A percentile compares a stretch with the other conserved stretches of the same genome.
Evolutionary conservation across 1,284 basidiomycete species (phyloP).

Genomic region (Moniliella sp.): DNA sequence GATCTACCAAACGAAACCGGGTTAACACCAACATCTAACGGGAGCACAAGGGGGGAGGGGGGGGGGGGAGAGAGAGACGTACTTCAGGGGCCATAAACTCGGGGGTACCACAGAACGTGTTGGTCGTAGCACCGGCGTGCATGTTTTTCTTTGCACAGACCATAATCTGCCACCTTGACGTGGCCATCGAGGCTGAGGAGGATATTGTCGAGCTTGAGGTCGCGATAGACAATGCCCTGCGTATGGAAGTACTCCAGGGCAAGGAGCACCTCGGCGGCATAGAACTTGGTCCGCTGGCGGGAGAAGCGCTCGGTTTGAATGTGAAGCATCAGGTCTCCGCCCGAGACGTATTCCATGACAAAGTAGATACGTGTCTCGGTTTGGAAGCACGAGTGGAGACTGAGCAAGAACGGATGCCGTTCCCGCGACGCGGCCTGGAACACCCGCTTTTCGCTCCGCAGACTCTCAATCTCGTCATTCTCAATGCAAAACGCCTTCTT

Average conservation of each 20-base stretch:
- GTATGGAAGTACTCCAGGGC: slow-evolving; percentile 95
- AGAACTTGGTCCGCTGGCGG: slow-evolving; percentile 79
- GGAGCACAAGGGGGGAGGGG: no score
- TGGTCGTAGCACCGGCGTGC: slow-evolving; percentile 90
- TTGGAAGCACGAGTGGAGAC: slow-evolving; percentile 96
- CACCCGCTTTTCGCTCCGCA: slow-evolving; percentile 94
- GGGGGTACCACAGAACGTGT: slow-evolving; percentile 95
- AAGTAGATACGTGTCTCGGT: slow-evolving; percentile 87
- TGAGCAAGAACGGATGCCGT: slow-evolving; percentile 88
- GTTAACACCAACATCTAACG: no score
- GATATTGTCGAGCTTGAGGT: slow-evolving; percentile 96
- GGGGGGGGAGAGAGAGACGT: slow-evolving; percentile 18
- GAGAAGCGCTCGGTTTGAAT: slow-evolving; percentile 63
- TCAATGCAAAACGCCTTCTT: slow-evolving; percentile 99
- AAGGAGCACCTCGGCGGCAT: slow-evolving; percentile 83
- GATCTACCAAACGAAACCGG: slow-evolving; percentile 47
- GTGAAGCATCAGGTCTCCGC: slow-evolving; percentile 59
- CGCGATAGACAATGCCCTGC: slow-evolving; percentile 67
- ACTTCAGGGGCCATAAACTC: slow-evolving; percentile 99
- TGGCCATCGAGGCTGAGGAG: slow-evolving; percentile 83
- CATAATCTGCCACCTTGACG: slow-evolving; percentile 96
- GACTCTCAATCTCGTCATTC: slow-evolving; percentile 86
- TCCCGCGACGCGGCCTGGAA: slow-evolving; percentile 86
- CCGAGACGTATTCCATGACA: slow-evolving; percentile 54
- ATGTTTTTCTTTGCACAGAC: slow-evolving; percentile 97